Percentiles rank a stretch among this genome's conserved stretches.
Conservation (phyloP, 441 rosid genomes). For the Cnidoscolus chayamansa region DNA sequence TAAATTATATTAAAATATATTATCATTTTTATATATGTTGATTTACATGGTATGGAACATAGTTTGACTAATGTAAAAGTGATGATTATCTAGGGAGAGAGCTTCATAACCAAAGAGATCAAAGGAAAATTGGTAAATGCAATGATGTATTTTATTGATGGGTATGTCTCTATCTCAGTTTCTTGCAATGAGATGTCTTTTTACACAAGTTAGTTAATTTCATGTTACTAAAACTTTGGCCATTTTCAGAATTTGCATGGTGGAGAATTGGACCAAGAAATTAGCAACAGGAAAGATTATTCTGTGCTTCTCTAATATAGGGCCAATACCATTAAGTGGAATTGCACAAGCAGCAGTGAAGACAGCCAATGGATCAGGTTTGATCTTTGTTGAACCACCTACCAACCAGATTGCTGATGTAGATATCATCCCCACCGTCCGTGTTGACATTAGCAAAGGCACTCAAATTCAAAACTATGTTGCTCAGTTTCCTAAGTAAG, state of each 20-base stretch:
- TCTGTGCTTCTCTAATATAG: slow-evolving; percentile 59
- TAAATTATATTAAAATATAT: no score
- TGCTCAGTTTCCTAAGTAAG: slow-evolving; percentile 28
- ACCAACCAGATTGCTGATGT: slow-evolving; percentile 43
- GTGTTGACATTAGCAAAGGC: slow-evolving; percentile 43
- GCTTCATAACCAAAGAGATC: slow-evolving; percentile 49
- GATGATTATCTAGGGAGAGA: slow-evolving; percentile 46
- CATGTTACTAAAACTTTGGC: no score
- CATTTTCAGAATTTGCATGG: slow-evolving; percentile 40
- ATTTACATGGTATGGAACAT: background rate
- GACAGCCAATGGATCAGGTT: slow-evolving; percentile 41
- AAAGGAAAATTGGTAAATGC: slow-evolving; percentile 43
- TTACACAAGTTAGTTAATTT: no score
- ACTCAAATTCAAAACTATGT: slow-evolving; percentile 42
- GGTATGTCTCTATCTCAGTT: slow-evolving; percentile 30
- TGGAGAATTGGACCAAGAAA: slow-evolving; percentile 34
- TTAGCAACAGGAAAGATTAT: slow-evolving; percentile 41
- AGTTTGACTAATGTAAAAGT: background rate
- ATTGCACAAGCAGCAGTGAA: slow-evolving; percentile 51
- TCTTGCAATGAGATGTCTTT: background rate
- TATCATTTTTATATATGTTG: no score
- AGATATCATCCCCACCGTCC: slow-evolving; percentile 47
- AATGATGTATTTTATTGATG: slow-evolving; percentile 37
- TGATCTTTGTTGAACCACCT: slow-evolving; percentile 55
- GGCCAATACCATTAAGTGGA: slow-evolving; percentile 31